Percentiles rank a stretch among this genome's conserved stretches.
Evolutionary conservation across 179 eudicot genomes (phyloP).

Genomic region (Carnegiea gigantea): DNA sequence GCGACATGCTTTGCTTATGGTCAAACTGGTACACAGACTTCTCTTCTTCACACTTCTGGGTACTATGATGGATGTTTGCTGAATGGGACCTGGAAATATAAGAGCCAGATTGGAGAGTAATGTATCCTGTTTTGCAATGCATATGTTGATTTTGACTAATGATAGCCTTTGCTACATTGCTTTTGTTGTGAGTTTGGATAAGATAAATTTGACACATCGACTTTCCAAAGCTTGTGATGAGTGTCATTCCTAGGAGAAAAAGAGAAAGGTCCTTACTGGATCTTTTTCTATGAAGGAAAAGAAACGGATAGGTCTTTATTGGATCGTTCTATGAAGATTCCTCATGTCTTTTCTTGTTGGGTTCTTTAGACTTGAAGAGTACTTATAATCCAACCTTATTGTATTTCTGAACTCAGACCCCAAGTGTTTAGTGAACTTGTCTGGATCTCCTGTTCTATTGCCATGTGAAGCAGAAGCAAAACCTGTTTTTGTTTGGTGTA

Average conservation of each 20-base stretch:
- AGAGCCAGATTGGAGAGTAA: not conserved
- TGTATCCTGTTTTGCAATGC: not conserved
- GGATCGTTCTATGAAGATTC: not conserved
- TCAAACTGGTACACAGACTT: slow-evolving; percentile 66
- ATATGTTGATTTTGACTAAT: not conserved
- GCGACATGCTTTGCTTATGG: slow-evolving; percentile 99
- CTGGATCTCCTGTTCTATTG: not conserved
- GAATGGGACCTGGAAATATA: not conserved
- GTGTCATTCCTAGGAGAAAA: not conserved
- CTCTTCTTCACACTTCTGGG: slow-evolving; percentile 7
- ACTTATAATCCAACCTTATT: not conserved
- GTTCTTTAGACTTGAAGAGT: not conserved
- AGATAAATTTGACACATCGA: not conserved
- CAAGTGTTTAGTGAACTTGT: not conserved
- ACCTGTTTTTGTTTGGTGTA: not conserved
- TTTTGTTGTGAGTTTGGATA: not conserved
- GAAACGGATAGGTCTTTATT: too few relatives aligned
- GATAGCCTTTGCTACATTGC: too few relatives aligned
- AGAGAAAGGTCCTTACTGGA: not conserved
- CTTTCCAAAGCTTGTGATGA: slow-evolving; percentile 2
- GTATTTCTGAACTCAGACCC: not conserved
- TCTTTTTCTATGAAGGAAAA: not conserved
- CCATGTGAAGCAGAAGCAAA: not conserved
- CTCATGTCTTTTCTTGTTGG: not conserved
- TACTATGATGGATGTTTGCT: slow-evolving; percentile 2